Conservation (phyloP, 2,329 filamentous ascomycete species). For the Talaromyces islandicus region DNA sequence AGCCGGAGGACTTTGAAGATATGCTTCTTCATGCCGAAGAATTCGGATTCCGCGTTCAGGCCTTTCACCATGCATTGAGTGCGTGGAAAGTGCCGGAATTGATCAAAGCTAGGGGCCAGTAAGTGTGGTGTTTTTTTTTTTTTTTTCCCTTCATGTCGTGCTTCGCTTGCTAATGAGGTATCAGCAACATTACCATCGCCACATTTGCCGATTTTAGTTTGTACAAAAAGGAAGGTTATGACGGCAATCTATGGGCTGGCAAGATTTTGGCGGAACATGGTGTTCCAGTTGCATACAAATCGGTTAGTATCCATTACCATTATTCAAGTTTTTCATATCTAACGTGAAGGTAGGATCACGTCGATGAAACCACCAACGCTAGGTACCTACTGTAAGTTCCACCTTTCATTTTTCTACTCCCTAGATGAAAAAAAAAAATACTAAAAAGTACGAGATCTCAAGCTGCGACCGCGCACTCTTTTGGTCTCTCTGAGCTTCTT, state of each 20-base stretch:
- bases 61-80: slow-evolving; percentile 66
- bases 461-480: slow-evolving; percentile 45
- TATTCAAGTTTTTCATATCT: neutral
- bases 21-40: slow-evolving; percentile 67
- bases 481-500: slow-evolving; percentile 56
- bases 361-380: slow-evolving; percentile 28
- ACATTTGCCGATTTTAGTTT: slow-evolving; percentile 68
- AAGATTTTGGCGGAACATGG: slow-evolving; percentile 61
- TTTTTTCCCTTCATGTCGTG: neutral
- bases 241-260: slow-evolving; percentile 60
- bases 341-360: slow-evolving; percentile 24
- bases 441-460: slow-evolving; percentile 34
- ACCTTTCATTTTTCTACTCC: neutral
- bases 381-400: slow-evolving; percentile 33
- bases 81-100: slow-evolving; percentile 62
- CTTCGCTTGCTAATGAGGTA: slow-evolving; percentile 40
- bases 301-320: slow-evolving; percentile 19
- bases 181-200: slow-evolving; percentile 49
- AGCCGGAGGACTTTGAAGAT: slow-evolving; percentile 61
- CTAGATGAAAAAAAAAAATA: neutral
- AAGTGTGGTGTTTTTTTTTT: slow-evolving; percentile 18
- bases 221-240: slow-evolving; percentile 63
- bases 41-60: slow-evolving; percentile 60
- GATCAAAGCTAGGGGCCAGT: slow-evolving; percentile 16
- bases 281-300: slow-evolving; percentile 65